Evolutionary conservation across 495 filamentous ascomycete species (phyloP).

Genomic region (Trichoderma orchidacearum): DNA sequence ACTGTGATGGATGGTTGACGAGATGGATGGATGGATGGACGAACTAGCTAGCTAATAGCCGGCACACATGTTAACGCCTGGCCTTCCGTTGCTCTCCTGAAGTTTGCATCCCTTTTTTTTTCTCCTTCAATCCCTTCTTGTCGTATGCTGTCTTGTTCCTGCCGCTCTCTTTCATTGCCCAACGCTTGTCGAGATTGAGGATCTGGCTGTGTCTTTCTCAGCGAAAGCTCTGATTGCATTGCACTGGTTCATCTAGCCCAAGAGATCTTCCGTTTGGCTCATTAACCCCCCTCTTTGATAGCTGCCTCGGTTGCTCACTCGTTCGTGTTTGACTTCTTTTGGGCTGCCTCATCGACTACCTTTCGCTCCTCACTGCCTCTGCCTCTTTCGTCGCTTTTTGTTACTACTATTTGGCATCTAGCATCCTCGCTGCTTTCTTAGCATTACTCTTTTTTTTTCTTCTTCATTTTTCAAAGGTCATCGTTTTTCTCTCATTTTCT

Average conservation of each 20-base stretch:
- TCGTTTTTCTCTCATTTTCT: constrained; percentile 8
- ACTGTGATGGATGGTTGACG: not conserved
- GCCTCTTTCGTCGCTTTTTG: not conserved
- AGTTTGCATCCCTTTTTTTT: constrained; percentile 3
- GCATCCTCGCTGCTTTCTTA: not conserved
- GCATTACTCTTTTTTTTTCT: not conserved
- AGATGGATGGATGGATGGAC: constrained; percentile 5
- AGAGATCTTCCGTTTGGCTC: not conserved
- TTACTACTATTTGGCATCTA: not conserved
- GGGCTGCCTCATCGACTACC: not conserved
- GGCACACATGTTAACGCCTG: not conserved
- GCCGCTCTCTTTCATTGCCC: not conserved
- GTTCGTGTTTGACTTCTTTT: not conserved
- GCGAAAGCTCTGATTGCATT: not conserved
- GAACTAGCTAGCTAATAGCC: constrained; percentile 1
- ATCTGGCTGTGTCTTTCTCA: not conserved
- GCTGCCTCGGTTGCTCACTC: not conserved
- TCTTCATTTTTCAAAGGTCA: not conserved
- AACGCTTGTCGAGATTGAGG: not conserved
- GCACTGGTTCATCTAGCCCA: not conserved
- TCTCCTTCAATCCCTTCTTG: not conserved
- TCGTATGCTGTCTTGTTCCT: not conserved
- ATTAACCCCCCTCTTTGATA: not conserved
- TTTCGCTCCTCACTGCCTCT: not conserved
- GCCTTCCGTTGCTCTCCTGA: not conserved